These are phyloP conservation scores for Ceratobasidium sp. DNA, from an alignment of 1,284 basidiomycete genomes.

Conservation along the genomic window DNA sequence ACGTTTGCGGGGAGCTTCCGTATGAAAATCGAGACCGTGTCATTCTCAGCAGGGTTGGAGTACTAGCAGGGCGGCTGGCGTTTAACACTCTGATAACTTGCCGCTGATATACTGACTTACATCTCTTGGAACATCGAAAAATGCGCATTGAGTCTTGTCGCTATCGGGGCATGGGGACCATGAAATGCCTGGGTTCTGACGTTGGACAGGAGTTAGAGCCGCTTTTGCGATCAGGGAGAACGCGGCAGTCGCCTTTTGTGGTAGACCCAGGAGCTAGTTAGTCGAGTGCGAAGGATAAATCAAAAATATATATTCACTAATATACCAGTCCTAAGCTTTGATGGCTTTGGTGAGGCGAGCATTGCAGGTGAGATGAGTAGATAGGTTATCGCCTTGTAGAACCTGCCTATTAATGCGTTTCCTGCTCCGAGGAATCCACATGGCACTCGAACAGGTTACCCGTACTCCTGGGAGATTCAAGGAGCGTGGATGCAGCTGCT, in stretches of 20 bases:
- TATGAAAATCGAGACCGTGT: conserved; percentile 26
- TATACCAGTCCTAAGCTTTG: neutral
- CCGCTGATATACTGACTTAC: conserved; percentile 1
- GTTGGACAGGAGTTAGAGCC: neutral
- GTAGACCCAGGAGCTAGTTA: neutral
- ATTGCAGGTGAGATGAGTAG: neutral
- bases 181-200: conserved; percentile 11
- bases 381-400: no score
- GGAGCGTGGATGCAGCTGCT: no score
- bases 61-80: neutral
- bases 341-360: neutral
- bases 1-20: conserved; percentile 14
- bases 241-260: neutral
- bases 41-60: neutral
- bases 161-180: conserved; percentile 23
- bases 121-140: conserved; percentile 19
- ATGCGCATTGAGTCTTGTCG: conserved; percentile 19
- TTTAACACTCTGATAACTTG: neutral
- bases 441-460: neutral
- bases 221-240: neutral
- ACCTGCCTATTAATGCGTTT: neutral
- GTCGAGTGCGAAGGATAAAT: neutral
- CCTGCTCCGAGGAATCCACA: neutral
- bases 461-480: no score
- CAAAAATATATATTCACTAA: neutral